phyloP scores from a whole-genome alignment of 495 filamentous ascomycete species.

The Corynascus novoguineensis region DNA sequence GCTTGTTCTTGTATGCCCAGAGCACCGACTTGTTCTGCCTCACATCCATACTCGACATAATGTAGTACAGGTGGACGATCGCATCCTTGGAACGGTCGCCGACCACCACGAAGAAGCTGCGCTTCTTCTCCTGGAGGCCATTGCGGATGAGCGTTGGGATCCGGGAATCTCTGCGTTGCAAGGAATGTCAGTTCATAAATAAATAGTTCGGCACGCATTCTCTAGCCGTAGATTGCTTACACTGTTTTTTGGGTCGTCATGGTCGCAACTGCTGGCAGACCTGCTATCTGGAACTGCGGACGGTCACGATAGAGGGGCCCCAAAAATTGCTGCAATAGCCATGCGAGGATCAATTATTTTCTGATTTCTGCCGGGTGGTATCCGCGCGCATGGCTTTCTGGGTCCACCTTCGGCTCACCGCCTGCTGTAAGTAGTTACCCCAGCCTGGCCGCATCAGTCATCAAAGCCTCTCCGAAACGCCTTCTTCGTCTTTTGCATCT shows the following conservation, averaged over 20 bases:
- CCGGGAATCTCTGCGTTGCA: constrained; percentile 68
- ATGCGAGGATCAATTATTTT: constrained; percentile 30
- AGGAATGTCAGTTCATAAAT: neutral
- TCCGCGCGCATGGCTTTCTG: neutral
- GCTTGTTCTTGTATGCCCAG: constrained; percentile 99
- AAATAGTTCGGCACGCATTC: neutral
- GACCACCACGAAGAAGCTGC: constrained; percentile 95
- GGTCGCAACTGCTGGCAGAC: constrained; percentile 11
- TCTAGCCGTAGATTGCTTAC: constrained; percentile 35
- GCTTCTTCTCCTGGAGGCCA: constrained; percentile 92
- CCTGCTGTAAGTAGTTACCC: neutral
- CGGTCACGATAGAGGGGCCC: constrained; percentile 17
- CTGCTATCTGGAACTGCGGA: neutral
- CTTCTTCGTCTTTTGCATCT: constrained; percentile 76
- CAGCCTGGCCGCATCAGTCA: neutral
- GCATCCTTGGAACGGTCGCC: constrained; percentile 96
- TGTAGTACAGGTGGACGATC: constrained; percentile 91
- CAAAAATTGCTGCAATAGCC: constrained; percentile 16
- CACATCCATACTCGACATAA: constrained; percentile 81
- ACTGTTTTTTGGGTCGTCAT: constrained; percentile 55
- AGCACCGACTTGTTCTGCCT: constrained; percentile 96
- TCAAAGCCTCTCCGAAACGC: constrained; percentile 46
- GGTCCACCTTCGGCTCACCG: neutral
- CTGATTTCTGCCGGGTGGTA: constrained; percentile 37
- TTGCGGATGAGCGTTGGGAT: constrained; percentile 96